Evolutionary conservation across 306 rosid species (phyloP).

Genomic region (Rubus parviflorus): DNA sequence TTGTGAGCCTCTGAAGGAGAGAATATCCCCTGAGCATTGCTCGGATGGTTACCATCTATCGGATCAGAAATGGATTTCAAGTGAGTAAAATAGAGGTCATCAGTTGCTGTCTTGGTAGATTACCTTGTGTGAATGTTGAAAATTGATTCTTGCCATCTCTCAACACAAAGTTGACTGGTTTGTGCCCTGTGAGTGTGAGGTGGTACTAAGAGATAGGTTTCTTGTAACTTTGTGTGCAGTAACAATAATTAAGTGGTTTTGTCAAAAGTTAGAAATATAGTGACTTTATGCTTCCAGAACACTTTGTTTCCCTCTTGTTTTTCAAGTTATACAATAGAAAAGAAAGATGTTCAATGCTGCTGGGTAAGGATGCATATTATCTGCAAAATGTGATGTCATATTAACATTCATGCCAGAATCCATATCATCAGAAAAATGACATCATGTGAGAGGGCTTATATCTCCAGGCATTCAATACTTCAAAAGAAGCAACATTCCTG

Average conservation of each 20-base stretch:
- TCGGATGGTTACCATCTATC: constrained; percentile 63
- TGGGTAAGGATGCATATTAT: not conserved
- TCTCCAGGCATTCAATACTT: not conserved
- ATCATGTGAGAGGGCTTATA: not conserved
- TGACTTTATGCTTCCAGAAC: constrained; percentile 25
- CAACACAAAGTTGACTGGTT: constrained; percentile 46
- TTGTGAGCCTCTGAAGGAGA: constrained; percentile 53
- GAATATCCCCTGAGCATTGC: constrained; percentile 59
- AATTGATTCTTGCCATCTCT: constrained; percentile 49
- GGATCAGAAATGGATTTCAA: constrained; percentile 35
- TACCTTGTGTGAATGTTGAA: constrained; percentile 39
- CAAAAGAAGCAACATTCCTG: not conserved
- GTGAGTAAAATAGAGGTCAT: constrained; percentile 41
- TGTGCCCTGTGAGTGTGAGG: constrained; percentile 36
- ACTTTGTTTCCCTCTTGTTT: constrained; percentile 23
- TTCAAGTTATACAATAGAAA: constrained; percentile 15
- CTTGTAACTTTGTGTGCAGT: constrained; percentile 56
- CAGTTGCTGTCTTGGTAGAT: constrained; percentile 58
- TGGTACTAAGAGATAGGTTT: constrained; percentile 45
- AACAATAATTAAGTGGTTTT: constrained; percentile 54
- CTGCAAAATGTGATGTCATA: not conserved
- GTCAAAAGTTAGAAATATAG: constrained; percentile 45
- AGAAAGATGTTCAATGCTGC: not conserved
- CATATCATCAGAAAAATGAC: no score
- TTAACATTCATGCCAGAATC: not conserved